These are phyloP conservation scores for Pseudocercospora pini-densiflorae DNA, from an alignment of 2,329 filamentous ascomycete species.

Conservation along the genomic window DNA sequence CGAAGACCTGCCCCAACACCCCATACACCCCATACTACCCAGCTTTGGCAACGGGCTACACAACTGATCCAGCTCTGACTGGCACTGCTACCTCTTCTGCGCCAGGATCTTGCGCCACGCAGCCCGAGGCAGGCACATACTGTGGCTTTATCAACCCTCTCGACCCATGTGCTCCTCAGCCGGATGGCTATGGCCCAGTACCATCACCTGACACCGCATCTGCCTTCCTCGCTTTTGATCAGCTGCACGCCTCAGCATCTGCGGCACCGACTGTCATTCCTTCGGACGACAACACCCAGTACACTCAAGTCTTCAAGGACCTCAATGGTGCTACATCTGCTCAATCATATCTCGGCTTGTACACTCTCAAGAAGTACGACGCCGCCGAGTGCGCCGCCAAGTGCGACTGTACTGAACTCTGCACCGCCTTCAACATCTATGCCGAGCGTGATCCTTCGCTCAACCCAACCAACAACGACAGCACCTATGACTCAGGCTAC, in stretches of 20 bases:
- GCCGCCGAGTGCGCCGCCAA: constrained; percentile 25
- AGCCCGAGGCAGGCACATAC: constrained; percentile 34
- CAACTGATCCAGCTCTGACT: constrained; percentile 30
- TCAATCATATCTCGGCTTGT: constrained; percentile 31
- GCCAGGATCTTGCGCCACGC: constrained; percentile 34
- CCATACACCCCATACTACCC: constrained; percentile 31
- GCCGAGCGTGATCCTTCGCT: constrained; percentile 31
- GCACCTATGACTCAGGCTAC: constrained; percentile 23
- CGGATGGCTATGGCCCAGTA: constrained; percentile 42
- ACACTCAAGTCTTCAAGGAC: constrained; percentile 31
- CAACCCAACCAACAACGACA: constrained; percentile 30
- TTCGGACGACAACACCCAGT: constrained; percentile 23
- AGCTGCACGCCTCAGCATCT: constrained; percentile 21
- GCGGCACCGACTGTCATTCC: constrained; percentile 31
- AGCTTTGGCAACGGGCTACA: constrained; percentile 32
- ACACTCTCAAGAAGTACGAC: constrained; percentile 31
- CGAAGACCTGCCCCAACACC: too few species aligned
- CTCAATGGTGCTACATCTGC: constrained; percentile 25
- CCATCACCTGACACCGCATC: constrained; percentile 30
- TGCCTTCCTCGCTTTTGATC: constrained; percentile 33
- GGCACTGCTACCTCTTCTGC: constrained; percentile 25
- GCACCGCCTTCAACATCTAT: constrained; percentile 31
- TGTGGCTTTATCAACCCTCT: constrained; percentile 45
- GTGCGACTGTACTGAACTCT: constrained; percentile 29
- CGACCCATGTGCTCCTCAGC: constrained; percentile 45